Evolutionary conservation across 2,329 filamentous ascomycete genomes (phyloP).

Genomic region (Bertia moriformis): DNA sequence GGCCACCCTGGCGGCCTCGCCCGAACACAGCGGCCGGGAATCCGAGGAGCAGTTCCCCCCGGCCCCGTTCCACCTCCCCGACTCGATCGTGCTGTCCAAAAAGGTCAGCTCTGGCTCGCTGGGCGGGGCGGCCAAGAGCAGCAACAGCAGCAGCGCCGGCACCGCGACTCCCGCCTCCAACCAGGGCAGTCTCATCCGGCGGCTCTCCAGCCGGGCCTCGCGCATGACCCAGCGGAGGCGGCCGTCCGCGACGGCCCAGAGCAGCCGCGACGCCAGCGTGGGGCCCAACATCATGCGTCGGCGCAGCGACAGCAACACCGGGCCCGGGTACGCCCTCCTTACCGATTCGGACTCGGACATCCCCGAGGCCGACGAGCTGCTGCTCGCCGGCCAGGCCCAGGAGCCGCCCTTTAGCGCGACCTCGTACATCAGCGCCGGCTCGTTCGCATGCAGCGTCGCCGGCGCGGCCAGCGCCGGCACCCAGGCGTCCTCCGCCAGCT

Average conservation of each 20-base stretch:
- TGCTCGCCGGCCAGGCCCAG: constrained; percentile 33
- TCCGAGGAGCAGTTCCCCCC: constrained; percentile 32
- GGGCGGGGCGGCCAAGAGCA: constrained; percentile 39
- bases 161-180: constrained; percentile 35
- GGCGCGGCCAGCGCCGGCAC: constrained; percentile 28
- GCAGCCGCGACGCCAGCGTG: constrained; percentile 72
- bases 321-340: constrained; percentile 28
- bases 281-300: constrained; percentile 78
- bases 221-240: constrained; percentile 55
- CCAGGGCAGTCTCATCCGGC: constrained; percentile 53
- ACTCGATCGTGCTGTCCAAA: constrained; percentile 57
- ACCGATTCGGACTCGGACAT: constrained; percentile 45
- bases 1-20: constrained; percentile 40
- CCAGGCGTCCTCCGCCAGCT: constrained; percentile 18
- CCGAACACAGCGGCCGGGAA: constrained; percentile 43
- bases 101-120: constrained; percentile 49
- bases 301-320: constrained; percentile 77
- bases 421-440: constrained; percentile 37
- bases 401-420: constrained; percentile 26
- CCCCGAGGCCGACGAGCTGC: constrained; percentile 33
- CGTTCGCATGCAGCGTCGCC: constrained; percentile 19
- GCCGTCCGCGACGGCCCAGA: constrained; percentile 62
- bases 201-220: constrained; percentile 68
- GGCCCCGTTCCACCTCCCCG: constrained; percentile 55
- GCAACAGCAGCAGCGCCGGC: constrained; percentile 40